These are phyloP conservation scores for Crucihimalaya himalaica DNA, from an alignment of 345 rosid genomes.

Conservation along the genomic window DNA sequence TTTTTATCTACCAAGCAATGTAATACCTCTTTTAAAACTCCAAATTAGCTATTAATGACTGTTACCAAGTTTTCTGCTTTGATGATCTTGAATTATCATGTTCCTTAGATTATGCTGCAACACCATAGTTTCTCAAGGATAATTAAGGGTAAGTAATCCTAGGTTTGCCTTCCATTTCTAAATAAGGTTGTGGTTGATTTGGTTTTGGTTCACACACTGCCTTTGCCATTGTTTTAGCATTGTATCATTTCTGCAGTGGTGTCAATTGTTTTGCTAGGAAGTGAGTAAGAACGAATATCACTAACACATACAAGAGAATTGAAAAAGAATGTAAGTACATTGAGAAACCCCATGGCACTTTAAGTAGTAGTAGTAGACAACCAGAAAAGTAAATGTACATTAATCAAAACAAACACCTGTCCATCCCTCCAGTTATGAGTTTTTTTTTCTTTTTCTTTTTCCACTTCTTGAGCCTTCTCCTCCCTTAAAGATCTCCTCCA, in stretches of 20 bases:
- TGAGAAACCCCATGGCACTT: constrained; percentile 38
- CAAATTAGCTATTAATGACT: constrained; percentile 3
- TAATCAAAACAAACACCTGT: constrained; percentile 35
- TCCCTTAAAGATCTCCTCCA: constrained; percentile 32
- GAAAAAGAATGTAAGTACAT: constrained; percentile 20
- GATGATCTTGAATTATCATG: background rate
- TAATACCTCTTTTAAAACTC: background rate
- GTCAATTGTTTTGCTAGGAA: background rate
- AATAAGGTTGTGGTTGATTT: too few relatives aligned
- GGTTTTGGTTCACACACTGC: background rate
- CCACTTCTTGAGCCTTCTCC: constrained; percentile 33
- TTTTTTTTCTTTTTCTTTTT: too few relatives aligned
- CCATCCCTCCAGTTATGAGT: background rate
- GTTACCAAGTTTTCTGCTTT: constrained; percentile 8
- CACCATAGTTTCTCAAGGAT: background rate
- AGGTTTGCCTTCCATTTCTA: too few relatives aligned
- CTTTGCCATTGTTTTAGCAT: background rate
- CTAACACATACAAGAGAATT: constrained; percentile 32
- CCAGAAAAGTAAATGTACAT: constrained; percentile 33
- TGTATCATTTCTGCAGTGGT: background rate
- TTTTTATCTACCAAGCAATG: constrained; percentile 23
- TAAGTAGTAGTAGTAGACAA: constrained; percentile 29
- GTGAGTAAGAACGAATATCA: constrained; percentile 19
- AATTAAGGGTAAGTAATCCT: too few relatives aligned
- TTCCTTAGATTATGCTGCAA: constrained; percentile 4